Base-by-base conservation (phyloP, 192 early-diverging fungal species). In the Thoreauomyces humboldtii region DNA sequence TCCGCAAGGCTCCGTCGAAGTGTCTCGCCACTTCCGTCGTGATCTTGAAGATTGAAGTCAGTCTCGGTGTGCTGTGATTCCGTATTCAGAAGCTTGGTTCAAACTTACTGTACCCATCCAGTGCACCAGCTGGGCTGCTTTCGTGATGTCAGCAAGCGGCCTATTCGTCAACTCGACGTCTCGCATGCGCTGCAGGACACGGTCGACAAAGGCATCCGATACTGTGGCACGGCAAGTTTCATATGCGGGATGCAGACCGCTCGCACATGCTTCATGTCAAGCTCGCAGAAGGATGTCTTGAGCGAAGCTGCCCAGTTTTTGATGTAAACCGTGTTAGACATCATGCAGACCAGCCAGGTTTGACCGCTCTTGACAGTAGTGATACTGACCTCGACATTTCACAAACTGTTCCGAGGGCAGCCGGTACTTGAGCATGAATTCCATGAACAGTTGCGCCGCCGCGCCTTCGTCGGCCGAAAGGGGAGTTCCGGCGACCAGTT, bases 51-150 rank as follows among this genome's bases (percentile, higher is more conserved):
- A n/a, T n/a, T n/a, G n/a, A n/a, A n/a, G n/a, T n/a, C n/a, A n/a
- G 41, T 42, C 41, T n/a, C n/a, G n/a, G n/a, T n/a, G n/a, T n/a
- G n/a, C n/a, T n/a, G n/a, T n/a, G n/a, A n/a, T n/a, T n/a, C n/a
- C n/a, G 41, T 42, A 14, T 11, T 11, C 14, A 11, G 24, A 11
- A 11, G 11, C n/a, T n/a, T n/a, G n/a, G n/a, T n/a, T n/a, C n/a
- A n/a, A 44, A 60, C 58, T 45, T 60, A 60, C 58, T 6, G 37
- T 41, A 41, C 7, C 15, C 21, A 60, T 19, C 58, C 58, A 60
- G 33, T 48, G 58, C n/a, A 38, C 41, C n/a, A 60, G 58, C 12
- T 60, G 37, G 6, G 37, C 41, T 25, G 42, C 58, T 28, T 22
- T 60, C 4, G 12, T n/a, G 27, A 60, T 41, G 15, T 60, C 34